A percentile compares a stretch with the other conserved stretches of the same genome.
These are phyloP conservation scores for Vanrija pseudolonga DNA, from an alignment of 1,284 basidiomycete genomes.

Conservation along the genomic window DNA sequence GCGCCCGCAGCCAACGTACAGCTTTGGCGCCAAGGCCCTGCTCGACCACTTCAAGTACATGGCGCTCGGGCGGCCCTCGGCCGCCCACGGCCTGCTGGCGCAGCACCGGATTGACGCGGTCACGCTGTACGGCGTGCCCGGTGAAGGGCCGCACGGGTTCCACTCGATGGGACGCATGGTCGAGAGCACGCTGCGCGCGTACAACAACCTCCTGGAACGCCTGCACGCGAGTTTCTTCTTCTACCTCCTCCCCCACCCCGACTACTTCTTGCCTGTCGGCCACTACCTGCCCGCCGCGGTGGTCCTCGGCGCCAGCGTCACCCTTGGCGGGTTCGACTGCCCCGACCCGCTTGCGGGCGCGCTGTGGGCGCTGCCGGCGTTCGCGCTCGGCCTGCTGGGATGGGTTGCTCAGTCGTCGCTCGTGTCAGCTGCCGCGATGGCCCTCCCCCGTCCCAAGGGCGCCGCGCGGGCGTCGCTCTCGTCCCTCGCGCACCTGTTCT, in stretches of 20 bases:
- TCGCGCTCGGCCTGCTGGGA: constrained; percentile 12
- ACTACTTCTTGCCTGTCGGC: constrained; percentile 82
- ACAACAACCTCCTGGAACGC: constrained; percentile 88
- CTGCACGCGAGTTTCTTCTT: constrained; percentile 95
- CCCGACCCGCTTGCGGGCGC: constrained; percentile 64
- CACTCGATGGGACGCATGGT: constrained; percentile 81
- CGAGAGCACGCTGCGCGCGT: constrained; percentile 80
- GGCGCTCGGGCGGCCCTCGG: constrained; percentile 44
- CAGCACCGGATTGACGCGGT: constrained; percentile 88
- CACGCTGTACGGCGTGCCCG: constrained; percentile 82
- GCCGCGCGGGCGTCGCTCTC: constrained; percentile 28
- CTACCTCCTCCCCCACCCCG: constrained; percentile 72
- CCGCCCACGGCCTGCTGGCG: constrained; percentile 51
- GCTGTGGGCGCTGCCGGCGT: constrained; percentile 20
- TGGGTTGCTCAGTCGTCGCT: constrained; percentile 21
- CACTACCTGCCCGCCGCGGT: constrained; percentile 81
- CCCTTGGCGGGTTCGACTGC: constrained; percentile 71
- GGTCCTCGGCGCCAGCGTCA: constrained; percentile 72
- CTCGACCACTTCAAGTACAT: constrained; percentile 39
- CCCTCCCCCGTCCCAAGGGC: constrained; percentile 57
- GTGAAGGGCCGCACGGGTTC: constrained; percentile 90
- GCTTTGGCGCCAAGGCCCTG: constrained; percentile 33
- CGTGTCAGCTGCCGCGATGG: constrained; percentile 19
- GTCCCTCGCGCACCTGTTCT: constrained; percentile 53
- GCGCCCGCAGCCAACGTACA: constrained; percentile 6